Conservation (phyloP, 2,329 filamentous ascomycete species). For the Epichloe brachyelytri region DNA sequence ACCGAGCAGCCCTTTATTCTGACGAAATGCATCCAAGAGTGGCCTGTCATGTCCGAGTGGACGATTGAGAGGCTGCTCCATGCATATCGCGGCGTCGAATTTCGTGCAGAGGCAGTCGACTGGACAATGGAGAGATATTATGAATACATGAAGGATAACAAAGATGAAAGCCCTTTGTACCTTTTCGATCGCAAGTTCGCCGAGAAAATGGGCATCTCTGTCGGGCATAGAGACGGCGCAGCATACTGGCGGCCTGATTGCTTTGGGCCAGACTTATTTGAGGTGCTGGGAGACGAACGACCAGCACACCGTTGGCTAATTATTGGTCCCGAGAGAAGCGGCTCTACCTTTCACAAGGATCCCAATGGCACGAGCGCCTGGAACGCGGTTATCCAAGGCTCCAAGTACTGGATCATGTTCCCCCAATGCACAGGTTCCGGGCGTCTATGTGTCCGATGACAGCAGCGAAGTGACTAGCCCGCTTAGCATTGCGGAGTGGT, state of each 20-base stretch:
- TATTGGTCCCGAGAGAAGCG: constrained; percentile 72
- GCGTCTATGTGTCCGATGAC: constrained; percentile 80
- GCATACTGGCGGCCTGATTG: constrained; percentile 72
- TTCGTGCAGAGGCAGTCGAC: constrained; percentile 86
- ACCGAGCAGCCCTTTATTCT: constrained; percentile 76
- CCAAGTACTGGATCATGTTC: constrained; percentile 99
- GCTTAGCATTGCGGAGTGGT: constrained; percentile 92
- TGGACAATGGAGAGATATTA: constrained; percentile 77
- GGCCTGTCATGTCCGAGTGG: constrained; percentile 71
- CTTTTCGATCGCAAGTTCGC: constrained; percentile 82
- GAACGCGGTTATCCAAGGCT: constrained; percentile 83
- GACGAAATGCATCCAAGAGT: constrained; percentile 65
- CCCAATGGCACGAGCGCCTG: constrained; percentile 67
- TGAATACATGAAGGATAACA: constrained; percentile 66
- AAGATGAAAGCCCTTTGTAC: constrained; percentile 82
- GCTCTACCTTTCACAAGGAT: constrained; percentile 89
- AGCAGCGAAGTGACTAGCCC: constrained; percentile 89
- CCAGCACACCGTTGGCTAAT: constrained; percentile 91
- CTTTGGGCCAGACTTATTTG: constrained; percentile 80
- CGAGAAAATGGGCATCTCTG: constrained; percentile 64
- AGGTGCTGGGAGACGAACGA: constrained; percentile 60
- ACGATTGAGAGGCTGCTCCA: constrained; percentile 51
- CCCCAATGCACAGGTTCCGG: constrained; percentile 67
- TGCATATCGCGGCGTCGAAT: constrained; percentile 53
- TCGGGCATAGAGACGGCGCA: constrained; percentile 37